Evolutionary conservation across 2,329 filamentous ascomycete genomes (phyloP).

Genomic region (Penicillium sp.): DNA sequence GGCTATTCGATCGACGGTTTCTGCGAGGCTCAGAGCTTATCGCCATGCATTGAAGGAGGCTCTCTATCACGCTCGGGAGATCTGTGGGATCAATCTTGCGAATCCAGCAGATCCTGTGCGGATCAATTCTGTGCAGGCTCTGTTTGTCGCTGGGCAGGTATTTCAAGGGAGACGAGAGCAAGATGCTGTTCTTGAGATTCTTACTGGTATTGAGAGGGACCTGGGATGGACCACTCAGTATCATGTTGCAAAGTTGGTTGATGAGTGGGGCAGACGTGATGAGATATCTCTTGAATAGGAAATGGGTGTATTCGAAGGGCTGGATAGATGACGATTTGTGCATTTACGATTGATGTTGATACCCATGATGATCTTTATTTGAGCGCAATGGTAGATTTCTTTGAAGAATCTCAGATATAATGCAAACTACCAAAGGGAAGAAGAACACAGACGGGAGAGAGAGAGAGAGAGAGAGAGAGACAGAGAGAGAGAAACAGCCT

Average conservation of each 20-base stretch:
- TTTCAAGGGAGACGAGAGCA: slow-evolving; percentile 48
- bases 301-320: neutral
- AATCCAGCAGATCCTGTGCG: slow-evolving; percentile 55
- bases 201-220: slow-evolving; percentile 13
- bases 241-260: slow-evolving; percentile 14
- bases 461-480: no score
- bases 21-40: slow-evolving; percentile 54
- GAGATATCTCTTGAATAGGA: neutral
- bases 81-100: slow-evolving; percentile 56
- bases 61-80: slow-evolving; percentile 55
- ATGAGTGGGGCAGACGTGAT: slow-evolving; percentile 9
- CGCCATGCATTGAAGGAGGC: slow-evolving; percentile 52
- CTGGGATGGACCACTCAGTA: slow-evolving; percentile 17
- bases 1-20: slow-evolving; percentile 49
- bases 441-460: no score
- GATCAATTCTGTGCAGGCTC: slow-evolving; percentile 24
- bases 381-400: no score
- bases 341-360: neutral
- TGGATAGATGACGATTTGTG: neutral
- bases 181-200: slow-evolving; percentile 15
- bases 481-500: no score
- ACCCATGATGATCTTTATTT: no score
- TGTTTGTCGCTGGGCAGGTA: slow-evolving; percentile 24
- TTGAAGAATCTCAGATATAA: no score
- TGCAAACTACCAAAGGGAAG: no score